Evolutionary conservation across 129 eudicot genomes (phyloP), one percentile per base, ranked within the genome.

Genomic region (Lactuca sativa): DNA sequence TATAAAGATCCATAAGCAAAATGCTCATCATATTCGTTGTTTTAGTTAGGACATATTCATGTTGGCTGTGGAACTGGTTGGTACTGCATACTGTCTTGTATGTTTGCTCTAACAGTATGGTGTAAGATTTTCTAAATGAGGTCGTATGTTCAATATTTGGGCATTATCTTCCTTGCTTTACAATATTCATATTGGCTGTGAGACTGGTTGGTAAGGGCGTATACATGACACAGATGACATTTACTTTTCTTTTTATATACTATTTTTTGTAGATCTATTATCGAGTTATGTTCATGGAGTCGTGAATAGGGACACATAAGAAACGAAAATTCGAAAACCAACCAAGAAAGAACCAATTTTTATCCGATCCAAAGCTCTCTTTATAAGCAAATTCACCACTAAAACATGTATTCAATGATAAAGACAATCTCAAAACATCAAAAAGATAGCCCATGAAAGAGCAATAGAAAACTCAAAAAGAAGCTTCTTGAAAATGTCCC

Each of bases 401-500:
- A 67, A 7, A 75, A 67, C 17, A 59, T 67, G 53, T 75, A 74
- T 55, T 52, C 54, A 69, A 41, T 60, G 80, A 76, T 53, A 76
- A 51, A 67, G 64, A 69, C 75, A 76, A 59, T 76, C 70, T 76
- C 70, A 76, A 76, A 76, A 76, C 75, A 52, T 68, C 18, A 76
- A 51, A 52, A 62, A 67, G 15, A 38, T 57, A 57, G 79, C 73
- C 57, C 51, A 49, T 10, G 56, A 75, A 57, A 59, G 43, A 67
- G 69, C 74, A 75, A 21, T 68, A 68, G 47, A 60, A 52, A 67
- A 75, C 70, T 75, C 47, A 51, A 76, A 68, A 76, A 74, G 78
- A 74, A 66, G 70, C 64, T 68, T 76, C 80, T 68, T 68, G 80
- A 68, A 60, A 68, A 76, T 60, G 75, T 76, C 70, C 75, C 62